These are phyloP conservation scores for Trichosporon asahii DNA, from an alignment of 1,284 basidiomycete genomes.

Conservation along the genomic window DNA sequence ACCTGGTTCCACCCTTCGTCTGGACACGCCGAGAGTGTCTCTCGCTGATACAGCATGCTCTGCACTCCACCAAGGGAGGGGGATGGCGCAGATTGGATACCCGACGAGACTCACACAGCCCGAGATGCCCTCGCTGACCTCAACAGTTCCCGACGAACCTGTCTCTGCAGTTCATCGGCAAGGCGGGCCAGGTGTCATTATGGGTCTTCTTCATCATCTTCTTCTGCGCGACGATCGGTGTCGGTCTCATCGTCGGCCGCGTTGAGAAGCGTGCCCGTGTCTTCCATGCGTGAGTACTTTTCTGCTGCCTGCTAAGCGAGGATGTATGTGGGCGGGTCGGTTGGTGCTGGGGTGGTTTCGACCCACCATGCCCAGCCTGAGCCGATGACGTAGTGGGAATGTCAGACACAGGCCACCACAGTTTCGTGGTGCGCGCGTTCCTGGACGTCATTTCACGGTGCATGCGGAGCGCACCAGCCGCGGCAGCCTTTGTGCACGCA, in stretches of 20 bases:
- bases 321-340: too few species aligned
- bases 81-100: not conserved
- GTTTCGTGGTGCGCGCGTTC: not conserved
- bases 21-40: not conserved
- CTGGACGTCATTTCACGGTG: not conserved
- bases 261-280: conserved; percentile 38
- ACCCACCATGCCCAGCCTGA: conserved; percentile 17
- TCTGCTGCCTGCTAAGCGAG: not conserved
- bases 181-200: conserved; percentile 24
- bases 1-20: not conserved
- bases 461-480: not conserved
- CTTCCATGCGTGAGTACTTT: conserved; percentile 44
- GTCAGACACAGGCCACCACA: not conserved
- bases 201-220: conserved; percentile 45
- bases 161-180: conserved; percentile 7
- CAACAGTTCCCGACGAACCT: conserved; percentile 5
- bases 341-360: not conserved
- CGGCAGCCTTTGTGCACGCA: not conserved
- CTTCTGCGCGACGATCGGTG: conserved; percentile 34
- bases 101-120: not conserved
- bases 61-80: too few species aligned
- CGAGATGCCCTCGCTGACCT: not conserved
- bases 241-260: conserved; percentile 33
- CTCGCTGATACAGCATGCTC: too few species aligned
- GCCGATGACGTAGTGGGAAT: conserved; percentile 9